A percentile compares a stretch with the other conserved stretches of the same genome.
These are phyloP conservation scores for Populus nigra DNA, from an alignment of 345 rosid genomes.

Conservation along the genomic window DNA sequence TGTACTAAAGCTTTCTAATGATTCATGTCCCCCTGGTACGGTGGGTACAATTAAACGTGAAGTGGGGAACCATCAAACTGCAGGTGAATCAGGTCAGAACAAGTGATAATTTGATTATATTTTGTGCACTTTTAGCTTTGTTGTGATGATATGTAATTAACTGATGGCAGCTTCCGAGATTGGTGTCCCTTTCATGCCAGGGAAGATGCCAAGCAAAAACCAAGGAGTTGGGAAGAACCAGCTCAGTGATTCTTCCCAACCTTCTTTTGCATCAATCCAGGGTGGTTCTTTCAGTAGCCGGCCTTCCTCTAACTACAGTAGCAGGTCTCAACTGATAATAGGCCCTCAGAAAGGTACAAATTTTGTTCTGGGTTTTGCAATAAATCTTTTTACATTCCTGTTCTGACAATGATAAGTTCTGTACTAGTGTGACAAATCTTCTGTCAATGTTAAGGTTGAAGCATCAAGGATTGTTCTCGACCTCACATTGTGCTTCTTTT, in stretches of 20 bases:
- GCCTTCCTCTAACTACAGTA: conserved; percentile 73
- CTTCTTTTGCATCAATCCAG: conserved; percentile 48
- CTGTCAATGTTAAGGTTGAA: background rate
- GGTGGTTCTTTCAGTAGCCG: conserved; percentile 61
- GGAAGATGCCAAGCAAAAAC: conserved; percentile 47
- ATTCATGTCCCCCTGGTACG: conserved; percentile 31
- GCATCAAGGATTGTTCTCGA: background rate
- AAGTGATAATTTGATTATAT: background rate
- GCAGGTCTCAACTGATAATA: conserved; percentile 55
- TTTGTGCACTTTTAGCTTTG: conserved; percentile 18
- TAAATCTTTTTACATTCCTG: background rate
- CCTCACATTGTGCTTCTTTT: background rate
- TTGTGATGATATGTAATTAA: conserved; percentile 4
- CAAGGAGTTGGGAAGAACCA: conserved; percentile 56
- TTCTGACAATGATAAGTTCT: background rate
- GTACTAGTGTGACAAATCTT: background rate
- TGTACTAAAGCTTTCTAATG: conserved; percentile 52
- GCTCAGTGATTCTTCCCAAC: conserved; percentile 46
- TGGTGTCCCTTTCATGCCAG: conserved; percentile 40
- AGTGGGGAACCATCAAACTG: conserved; percentile 39
- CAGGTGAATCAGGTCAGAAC: conserved; percentile 48
- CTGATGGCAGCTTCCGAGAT: conserved; percentile 42
- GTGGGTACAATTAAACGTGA: conserved; percentile 50
- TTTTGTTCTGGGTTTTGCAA: background rate
- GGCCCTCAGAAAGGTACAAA: conserved; percentile 67